A percentile compares a stretch with the other conserved stretches of the same genome.
phyloP scores from a whole-genome alignment of 352 stramenopile genomes.

The Peronospora tabacina region DNA sequence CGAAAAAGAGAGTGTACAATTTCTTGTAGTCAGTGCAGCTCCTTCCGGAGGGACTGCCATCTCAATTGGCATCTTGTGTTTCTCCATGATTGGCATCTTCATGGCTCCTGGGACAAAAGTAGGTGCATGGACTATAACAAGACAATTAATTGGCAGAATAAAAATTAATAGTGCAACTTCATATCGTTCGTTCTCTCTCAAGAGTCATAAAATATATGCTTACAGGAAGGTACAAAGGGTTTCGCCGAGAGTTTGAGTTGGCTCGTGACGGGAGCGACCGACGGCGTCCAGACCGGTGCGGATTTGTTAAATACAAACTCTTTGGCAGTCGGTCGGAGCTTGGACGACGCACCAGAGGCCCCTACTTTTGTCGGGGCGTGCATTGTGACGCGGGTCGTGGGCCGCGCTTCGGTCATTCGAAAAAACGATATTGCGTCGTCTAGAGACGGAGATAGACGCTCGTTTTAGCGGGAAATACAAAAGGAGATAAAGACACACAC shows the following conservation, averaged over 20 bases:
- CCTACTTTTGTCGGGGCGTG: conserved; percentile 17
- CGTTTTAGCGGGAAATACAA: too few species aligned
- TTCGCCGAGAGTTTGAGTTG: conserved; percentile 50
- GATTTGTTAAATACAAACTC: conserved; percentile 58
- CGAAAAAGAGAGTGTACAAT: conserved; percentile 4
- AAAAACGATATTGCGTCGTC: neutral
- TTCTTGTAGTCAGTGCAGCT: neutral
- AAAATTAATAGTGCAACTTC: neutral
- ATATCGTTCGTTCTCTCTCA: neutral
- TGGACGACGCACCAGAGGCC: conserved; percentile 22
- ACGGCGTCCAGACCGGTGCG: conserved; percentile 45
- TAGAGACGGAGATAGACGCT: conserved; percentile 1
- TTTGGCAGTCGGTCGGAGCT: conserved; percentile 53
- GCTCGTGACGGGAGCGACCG: conserved; percentile 22
- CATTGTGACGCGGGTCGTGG: conserved; percentile 12
- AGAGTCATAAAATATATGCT: neutral
- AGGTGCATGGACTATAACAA: conserved; percentile 27
- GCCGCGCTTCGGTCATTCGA: conserved; percentile 23
- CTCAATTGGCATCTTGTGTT: conserved; percentile 10
- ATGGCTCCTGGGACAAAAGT: conserved; percentile 27
- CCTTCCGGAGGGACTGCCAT: conserved; percentile 1
- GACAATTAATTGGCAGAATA: conserved; percentile 1
- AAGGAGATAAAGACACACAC: conserved; percentile 16
- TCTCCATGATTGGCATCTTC: conserved; percentile 19
- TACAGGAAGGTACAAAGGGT: conserved; percentile 53